Conservation (phyloP, 768 basidiomycete genomes). For the Lactifluus echinatus region DNA sequence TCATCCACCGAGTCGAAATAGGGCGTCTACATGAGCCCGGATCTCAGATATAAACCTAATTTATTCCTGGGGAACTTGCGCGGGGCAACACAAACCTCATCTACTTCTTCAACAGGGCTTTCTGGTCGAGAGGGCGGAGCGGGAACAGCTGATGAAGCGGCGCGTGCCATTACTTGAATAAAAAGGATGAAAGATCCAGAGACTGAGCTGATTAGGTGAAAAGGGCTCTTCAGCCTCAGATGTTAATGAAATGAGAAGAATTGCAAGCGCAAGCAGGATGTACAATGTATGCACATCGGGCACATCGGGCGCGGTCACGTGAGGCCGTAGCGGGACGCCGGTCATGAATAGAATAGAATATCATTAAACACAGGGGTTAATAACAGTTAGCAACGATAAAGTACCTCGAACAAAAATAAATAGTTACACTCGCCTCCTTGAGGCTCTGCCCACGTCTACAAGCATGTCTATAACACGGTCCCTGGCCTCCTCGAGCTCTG, state of each 20-base stretch:
- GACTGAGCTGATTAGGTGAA: neutral
- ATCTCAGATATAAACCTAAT: neutral
- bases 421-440: slow-evolving; percentile 14
- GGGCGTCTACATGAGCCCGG: slow-evolving; percentile 14
- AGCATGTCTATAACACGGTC: slow-evolving; percentile 73
- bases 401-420: slow-evolving; percentile 16
- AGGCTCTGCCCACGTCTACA: slow-evolving; percentile 26
- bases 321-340: neutral
- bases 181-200: neutral
- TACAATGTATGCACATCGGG: no score
- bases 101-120: slow-evolving; percentile 13
- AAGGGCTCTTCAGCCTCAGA: neutral
- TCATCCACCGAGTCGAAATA: slow-evolving; percentile 27
- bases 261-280: no score
- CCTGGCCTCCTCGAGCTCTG: slow-evolving; percentile 58
- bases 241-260: neutral
- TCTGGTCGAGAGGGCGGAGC: slow-evolving; percentile 15
- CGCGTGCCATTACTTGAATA: slow-evolving; percentile 12
- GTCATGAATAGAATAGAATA: neutral
- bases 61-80: neutral
- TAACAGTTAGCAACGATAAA: slow-evolving; percentile 3
- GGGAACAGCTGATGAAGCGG: slow-evolving; percentile 8
- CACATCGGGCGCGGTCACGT: slow-evolving; percentile 10
- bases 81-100: slow-evolving; percentile 5
- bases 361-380: neutral